phyloP scores from a whole-genome alignment of 441 rosid species.

The Capsella rubella region DNA sequence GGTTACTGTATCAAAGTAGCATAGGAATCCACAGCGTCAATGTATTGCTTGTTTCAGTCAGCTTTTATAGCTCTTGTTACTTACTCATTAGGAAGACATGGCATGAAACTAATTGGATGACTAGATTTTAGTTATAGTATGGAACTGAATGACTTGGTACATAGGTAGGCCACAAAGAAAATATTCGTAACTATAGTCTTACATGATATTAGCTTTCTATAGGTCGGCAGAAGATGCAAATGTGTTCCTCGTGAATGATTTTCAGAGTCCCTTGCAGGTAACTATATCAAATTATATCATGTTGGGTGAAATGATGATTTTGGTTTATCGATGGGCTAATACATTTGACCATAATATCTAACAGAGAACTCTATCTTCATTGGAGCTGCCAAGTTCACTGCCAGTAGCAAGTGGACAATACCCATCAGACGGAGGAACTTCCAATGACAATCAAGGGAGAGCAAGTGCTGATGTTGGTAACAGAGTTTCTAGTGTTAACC shows the following conservation, averaged over 20 bases:
- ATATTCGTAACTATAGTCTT: slow-evolving; percentile 13
- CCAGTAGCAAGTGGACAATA: slow-evolving; percentile 67
- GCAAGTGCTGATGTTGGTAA: slow-evolving; percentile 47
- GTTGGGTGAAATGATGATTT: slow-evolving; percentile 22
- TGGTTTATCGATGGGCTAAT: slow-evolving; percentile 23
- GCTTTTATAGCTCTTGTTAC: slow-evolving; percentile 15
- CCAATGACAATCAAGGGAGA: slow-evolving; percentile 56
- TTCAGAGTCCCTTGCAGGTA: slow-evolving; percentile 93
- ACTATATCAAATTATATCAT: slow-evolving; percentile 16
- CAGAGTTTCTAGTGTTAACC: slow-evolving; percentile 53
- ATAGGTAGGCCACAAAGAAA: slow-evolving; percentile 6
- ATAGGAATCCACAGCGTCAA: slow-evolving; percentile 14
- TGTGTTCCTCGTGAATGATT: slow-evolving; percentile 90
- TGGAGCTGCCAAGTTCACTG: slow-evolving; percentile 90
- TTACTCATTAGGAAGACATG: slow-evolving; percentile 11
- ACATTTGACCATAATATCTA: slow-evolving; percentile 43
- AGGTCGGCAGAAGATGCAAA: slow-evolving; percentile 95
- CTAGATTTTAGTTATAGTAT: slow-evolving; percentile 13
- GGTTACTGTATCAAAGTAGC: slow-evolving; percentile 21
- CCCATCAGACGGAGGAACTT: slow-evolving; percentile 53
- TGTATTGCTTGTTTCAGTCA: slow-evolving; percentile 21
- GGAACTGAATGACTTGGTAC: slow-evolving; percentile 25
- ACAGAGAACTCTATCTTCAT: slow-evolving; percentile 90
- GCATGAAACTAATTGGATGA: neutral
- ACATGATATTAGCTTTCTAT: slow-evolving; percentile 39